Evolutionary conservation across 2,329 filamentous ascomycete genomes (phyloP).

Genomic region (Gremmenia infestans): DNA sequence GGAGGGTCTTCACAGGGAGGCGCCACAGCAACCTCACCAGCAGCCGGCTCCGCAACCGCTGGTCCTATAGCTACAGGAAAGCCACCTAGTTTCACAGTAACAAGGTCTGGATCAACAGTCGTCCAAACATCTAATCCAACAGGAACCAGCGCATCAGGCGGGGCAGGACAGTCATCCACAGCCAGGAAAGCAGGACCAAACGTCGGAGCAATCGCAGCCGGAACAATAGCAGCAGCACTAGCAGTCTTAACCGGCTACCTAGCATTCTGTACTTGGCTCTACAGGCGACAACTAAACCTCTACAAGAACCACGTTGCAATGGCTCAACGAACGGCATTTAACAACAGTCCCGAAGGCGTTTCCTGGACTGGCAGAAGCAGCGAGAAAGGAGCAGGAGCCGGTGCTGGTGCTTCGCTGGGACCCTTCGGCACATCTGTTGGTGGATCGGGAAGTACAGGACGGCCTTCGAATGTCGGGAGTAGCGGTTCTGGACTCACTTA

Average conservation of each 20-base stretch:
- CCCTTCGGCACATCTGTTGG: constrained; percentile 26
- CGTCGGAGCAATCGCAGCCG: constrained; percentile 42
- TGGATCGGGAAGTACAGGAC: constrained; percentile 13
- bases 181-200: constrained; percentile 28
- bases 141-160: constrained; percentile 2
- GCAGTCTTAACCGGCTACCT: constrained; percentile 59
- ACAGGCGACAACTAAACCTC: constrained; percentile 63
- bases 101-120: constrained; percentile 43
- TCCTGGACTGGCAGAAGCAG: constrained; percentile 28
- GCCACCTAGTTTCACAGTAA: constrained; percentile 64
- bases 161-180: constrained; percentile 29
- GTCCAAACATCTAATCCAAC: constrained; percentile 33
- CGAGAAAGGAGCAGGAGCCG: constrained; percentile 19
- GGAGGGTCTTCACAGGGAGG: constrained; percentile 56
- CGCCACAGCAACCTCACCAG: constrained; percentile 62
- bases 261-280: constrained; percentile 68
- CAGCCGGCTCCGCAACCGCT: constrained; percentile 54
- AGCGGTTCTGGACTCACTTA: not conserved
- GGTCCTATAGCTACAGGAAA: constrained; percentile 69
- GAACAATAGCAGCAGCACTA: constrained; percentile 60
- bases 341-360: constrained; percentile 33
- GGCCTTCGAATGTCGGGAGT: constrained; percentile 7
- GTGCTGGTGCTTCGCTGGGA: constrained; percentile 16
- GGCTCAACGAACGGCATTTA: constrained; percentile 51
- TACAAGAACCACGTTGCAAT: constrained; percentile 68